Percentiles rank a stretch among this genome's conserved stretches.
These are phyloP conservation scores for Acanthamoeba royreba DNA, from an alignment of 208 protist species.

Conservation along the genomic window DNA sequence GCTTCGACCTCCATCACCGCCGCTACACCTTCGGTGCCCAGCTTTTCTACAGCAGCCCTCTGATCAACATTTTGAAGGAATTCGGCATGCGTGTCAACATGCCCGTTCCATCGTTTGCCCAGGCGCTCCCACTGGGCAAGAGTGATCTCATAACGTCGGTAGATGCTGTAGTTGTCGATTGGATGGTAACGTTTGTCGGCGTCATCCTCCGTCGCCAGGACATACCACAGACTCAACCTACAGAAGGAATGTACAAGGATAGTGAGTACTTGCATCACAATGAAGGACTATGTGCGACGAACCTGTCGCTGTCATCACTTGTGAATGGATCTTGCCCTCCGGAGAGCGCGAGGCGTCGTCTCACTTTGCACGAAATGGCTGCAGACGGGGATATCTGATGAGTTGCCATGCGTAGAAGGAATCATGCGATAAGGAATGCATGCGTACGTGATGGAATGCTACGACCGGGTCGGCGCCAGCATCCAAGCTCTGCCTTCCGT, in stretches of 20 bases:
- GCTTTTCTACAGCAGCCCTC: too few species aligned
- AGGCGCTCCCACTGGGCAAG: background rate
- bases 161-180: slow-evolving; percentile 31
- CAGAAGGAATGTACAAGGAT: too few species aligned
- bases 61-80: too few species aligned
- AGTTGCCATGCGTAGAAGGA: too few species aligned
- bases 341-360: background rate
- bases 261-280: too few species aligned
- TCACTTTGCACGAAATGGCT: background rate
- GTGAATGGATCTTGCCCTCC: background rate
- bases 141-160: background rate
- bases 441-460: background rate
- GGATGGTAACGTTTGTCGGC: background rate
- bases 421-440: too few species aligned
- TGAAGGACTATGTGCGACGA: too few species aligned
- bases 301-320: background rate
- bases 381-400: background rate
- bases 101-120: background rate
- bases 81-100: background rate
- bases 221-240: background rate
- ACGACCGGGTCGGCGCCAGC: background rate
- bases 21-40: too few species aligned
- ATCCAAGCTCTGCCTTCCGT: background rate
- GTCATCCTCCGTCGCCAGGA: slow-evolving; percentile 18
- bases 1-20: background rate